Evolutionary conservation across 345 rosid genomes (phyloP).

Genomic region (Salix arbutifolia): DNA sequence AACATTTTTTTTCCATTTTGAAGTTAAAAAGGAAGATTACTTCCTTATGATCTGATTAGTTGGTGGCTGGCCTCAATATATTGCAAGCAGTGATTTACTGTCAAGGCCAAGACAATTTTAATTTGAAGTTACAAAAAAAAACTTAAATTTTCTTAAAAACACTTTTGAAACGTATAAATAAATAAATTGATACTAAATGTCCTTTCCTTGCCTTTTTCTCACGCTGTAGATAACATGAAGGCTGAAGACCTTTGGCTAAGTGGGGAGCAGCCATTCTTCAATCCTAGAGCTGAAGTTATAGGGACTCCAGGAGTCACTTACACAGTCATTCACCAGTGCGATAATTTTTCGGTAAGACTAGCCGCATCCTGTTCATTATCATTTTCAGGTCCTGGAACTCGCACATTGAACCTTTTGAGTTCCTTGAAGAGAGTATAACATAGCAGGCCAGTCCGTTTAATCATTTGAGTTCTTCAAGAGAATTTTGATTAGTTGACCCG

Average conservation of each 20-base stretch:
- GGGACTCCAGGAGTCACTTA: conserved; percentile 44
- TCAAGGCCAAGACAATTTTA: neutral
- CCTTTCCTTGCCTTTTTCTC: neutral
- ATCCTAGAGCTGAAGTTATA: conserved; percentile 17
- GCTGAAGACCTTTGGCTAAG: conserved; percentile 67
- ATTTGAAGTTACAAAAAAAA: too few species aligned
- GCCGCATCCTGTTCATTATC: neutral
- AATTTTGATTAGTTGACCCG: neutral
- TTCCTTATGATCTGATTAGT: neutral
- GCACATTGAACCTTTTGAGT: neutral
- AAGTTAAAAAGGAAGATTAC: neutral
- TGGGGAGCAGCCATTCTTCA: conserved; percentile 36
- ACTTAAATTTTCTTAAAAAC: too few species aligned
- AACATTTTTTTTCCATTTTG: neutral
- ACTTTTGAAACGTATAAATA: too few species aligned
- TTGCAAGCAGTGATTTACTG: neutral
- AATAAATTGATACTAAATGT: neutral
- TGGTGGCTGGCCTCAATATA: neutral
- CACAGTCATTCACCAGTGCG: conserved; percentile 49
- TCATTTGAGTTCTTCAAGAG: too few species aligned
- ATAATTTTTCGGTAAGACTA: conserved; percentile 49
- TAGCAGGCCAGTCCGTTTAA: neutral
- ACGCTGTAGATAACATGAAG: conserved; percentile 46
- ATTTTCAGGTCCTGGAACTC: neutral
- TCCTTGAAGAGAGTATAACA: neutral